phyloP scores from a whole-genome alignment of 148 eudicot species.

The Amaranthus hypochondriacus region DNA sequence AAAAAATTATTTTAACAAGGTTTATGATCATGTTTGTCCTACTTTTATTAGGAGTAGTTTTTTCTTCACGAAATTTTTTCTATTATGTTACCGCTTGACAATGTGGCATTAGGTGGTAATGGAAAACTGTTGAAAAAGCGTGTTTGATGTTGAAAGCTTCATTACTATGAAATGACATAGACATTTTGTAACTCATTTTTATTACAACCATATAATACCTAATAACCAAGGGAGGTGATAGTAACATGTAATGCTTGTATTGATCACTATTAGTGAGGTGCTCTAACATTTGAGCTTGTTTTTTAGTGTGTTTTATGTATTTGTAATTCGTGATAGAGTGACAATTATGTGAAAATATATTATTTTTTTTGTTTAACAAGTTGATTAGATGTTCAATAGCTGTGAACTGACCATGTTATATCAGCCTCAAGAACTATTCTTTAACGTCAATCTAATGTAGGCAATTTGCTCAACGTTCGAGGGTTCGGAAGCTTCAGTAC shows the following conservation, averaged over 20 bases:
- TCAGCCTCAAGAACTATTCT: neutral
- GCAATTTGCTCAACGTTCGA: slow-evolving; percentile 97
- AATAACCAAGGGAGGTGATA: neutral
- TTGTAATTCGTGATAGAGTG: neutral
- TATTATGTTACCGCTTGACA: no score
- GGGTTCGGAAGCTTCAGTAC: slow-evolving; percentile 95
- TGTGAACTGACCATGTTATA: neutral
- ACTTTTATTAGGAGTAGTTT: no score
- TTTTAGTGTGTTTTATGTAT: no score
- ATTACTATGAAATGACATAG: no score
- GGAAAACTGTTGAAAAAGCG: no score
- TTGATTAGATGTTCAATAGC: neutral
- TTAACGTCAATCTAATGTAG: slow-evolving; percentile 37
- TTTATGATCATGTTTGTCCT: no score
- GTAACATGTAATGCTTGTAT: neutral
- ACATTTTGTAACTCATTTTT: no score
- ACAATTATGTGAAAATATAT: neutral
- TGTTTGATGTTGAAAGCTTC: no score
- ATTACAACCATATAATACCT: no score
- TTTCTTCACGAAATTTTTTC: no score
- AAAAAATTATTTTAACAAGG: no score
- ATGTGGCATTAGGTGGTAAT: no score
- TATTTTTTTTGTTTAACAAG: neutral
- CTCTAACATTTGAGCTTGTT: neutral
- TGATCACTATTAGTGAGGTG: neutral